Percentiles rank a stretch among this genome's conserved stretches.
Evolutionary conservation across 2,329 filamentous ascomycete species (phyloP).

Genomic region (Colletotrichum sp.): DNA sequence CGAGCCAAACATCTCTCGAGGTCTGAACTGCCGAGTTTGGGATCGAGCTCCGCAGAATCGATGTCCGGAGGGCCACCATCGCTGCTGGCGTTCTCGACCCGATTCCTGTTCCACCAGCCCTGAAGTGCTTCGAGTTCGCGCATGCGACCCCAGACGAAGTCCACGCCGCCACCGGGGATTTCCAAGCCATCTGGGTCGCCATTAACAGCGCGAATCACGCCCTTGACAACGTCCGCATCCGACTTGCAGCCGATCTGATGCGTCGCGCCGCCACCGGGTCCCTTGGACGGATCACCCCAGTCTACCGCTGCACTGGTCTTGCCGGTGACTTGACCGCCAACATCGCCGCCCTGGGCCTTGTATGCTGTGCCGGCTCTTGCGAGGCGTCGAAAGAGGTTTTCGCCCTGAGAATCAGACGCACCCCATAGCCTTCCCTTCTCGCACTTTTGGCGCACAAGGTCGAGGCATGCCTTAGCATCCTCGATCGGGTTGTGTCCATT

Average conservation of each 20-base stretch:
- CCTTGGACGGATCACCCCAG: conserved; percentile 79
- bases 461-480: conserved; percentile 88
- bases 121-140: conserved; percentile 69
- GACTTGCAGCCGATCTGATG: conserved; percentile 61
- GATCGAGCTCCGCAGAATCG: conserved; percentile 31
- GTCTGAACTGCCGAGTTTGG: conserved; percentile 27
- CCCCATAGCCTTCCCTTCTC: conserved; percentile 91
- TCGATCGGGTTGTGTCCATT: conserved; percentile 89
- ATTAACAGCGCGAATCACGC: conserved; percentile 61
- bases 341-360: conserved; percentile 63
- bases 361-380: conserved; percentile 67
- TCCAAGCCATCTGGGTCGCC: conserved; percentile 64
- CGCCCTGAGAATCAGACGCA: conserved; percentile 76
- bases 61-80: conserved; percentile 38
- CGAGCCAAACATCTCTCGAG: conserved; percentile 52
- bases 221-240: conserved; percentile 63
- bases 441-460: conserved; percentile 94
- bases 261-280: conserved; percentile 61
- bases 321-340: conserved; percentile 58
- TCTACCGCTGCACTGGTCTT: conserved; percentile 81
- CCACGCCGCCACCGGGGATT: conserved; percentile 65
- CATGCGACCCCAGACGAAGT: conserved; percentile 72
- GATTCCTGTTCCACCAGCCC: conserved; percentile 71
- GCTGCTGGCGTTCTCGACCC: conserved; percentile 37
- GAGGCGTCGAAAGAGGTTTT: conserved; percentile 89